A percentile compares a stretch with the other conserved stretches of the same genome.
These are phyloP conservation scores for Leishmania martiniquensis DNA, from an alignment of 208 protist genomes.

Conservation along the genomic window DNA sequence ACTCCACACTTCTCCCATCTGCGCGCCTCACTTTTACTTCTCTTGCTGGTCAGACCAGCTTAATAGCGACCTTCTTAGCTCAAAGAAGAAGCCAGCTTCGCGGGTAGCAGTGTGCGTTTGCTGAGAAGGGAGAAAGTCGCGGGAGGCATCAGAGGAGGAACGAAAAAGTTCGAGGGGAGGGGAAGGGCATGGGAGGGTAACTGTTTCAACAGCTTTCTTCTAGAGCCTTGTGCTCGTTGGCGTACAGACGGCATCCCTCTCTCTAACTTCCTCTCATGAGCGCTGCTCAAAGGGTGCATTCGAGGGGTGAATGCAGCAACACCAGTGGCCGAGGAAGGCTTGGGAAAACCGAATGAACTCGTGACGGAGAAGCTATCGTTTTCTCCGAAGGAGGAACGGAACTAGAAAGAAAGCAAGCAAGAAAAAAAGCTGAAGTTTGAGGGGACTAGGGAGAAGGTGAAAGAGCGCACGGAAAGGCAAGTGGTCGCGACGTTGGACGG, in stretches of 20 bases:
- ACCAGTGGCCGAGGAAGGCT: neutral
- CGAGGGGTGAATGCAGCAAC: neutral
- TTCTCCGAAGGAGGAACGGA: no score
- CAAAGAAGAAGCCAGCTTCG: neutral
- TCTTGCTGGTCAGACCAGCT: neutral
- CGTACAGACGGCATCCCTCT: neutral
- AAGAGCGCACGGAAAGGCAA: neutral
- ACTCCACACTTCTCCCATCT: neutral
- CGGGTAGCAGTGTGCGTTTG: neutral
- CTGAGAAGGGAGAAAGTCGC: neutral
- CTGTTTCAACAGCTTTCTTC: no score
- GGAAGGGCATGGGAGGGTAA: neutral
- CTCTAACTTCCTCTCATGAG: neutral
- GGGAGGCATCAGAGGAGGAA: neutral
- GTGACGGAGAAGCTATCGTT: no score
- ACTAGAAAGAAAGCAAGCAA: neutral
- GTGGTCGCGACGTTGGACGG: neutral
- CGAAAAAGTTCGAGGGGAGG: neutral
- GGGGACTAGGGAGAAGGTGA: no score
- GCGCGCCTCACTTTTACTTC: neutral
- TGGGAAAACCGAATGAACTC: no score
- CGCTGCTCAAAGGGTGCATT: neutral
- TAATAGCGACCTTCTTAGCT: no score
- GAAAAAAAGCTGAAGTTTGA: neutral
- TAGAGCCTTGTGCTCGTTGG: neutral